Percentiles rank a stretch among this genome's conserved stretches.
Conservation (phyloP, 148 eudicot species). For the Vaccinium corymbosum region DNA sequence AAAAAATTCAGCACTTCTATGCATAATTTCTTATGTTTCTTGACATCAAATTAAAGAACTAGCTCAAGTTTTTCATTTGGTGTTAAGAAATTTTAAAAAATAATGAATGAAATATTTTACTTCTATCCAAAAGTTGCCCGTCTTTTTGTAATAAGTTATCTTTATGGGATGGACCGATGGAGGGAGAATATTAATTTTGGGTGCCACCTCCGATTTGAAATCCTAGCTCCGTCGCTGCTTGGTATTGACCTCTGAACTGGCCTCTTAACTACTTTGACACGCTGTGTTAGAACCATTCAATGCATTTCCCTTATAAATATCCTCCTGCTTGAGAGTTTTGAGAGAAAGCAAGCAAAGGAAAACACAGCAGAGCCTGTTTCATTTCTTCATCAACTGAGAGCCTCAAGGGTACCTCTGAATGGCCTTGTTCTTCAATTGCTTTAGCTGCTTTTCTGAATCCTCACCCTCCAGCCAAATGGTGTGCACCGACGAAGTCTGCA, state of each 20-base stretch:
- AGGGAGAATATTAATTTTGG: too few relatives aligned
- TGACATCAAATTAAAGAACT: too few relatives aligned
- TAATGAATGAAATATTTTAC: too few relatives aligned
- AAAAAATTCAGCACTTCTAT: too few relatives aligned
- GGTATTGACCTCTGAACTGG: not conserved
- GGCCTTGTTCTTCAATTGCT: not conserved
- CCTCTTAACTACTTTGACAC: not conserved
- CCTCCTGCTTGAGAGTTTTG: not conserved
- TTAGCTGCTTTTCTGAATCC: not conserved
- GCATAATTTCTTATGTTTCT: too few relatives aligned
- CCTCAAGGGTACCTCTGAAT: not conserved
- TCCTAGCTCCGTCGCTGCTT: not conserved
- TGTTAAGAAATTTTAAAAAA: too few relatives aligned
- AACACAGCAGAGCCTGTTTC: not conserved
- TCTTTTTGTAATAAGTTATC: too few relatives aligned
- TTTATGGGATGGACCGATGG: too few relatives aligned
- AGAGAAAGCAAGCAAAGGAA: not conserved
- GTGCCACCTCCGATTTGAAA: too few relatives aligned
- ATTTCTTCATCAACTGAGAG: not conserved
- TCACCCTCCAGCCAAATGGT: not conserved
- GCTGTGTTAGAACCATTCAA: not conserved
- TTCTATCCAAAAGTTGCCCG: too few relatives aligned
- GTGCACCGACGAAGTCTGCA: constrained; percentile 1
- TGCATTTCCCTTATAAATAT: not conserved
- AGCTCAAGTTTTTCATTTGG: too few relatives aligned